Percentiles rank a stretch among this genome's conserved stretches.
Conservation (phyloP, 2,329 filamentous ascomycete genomes). For the Sordariomycetes sp. region DNA sequence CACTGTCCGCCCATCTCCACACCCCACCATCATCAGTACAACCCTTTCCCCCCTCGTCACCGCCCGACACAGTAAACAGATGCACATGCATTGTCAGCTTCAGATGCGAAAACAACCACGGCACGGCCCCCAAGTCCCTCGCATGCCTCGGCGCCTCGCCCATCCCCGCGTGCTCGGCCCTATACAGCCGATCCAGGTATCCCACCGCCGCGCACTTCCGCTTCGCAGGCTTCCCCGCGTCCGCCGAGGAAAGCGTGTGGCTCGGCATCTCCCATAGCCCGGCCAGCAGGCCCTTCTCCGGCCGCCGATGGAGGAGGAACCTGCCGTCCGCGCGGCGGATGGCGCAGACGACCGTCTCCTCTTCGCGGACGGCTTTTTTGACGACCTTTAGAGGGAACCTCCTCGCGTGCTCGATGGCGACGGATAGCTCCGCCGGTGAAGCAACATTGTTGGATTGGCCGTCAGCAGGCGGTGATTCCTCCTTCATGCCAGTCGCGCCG, state of each 20-base stretch:
- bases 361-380: slow-evolving; percentile 37
- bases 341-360: slow-evolving; percentile 40
- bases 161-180: slow-evolving; percentile 5
- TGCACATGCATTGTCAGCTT: slow-evolving; percentile 45
- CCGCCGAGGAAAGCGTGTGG: slow-evolving; percentile 16
- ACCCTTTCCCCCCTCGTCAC: neutral
- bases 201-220: slow-evolving; percentile 21
- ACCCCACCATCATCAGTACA: slow-evolving; percentile 2
- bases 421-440: neutral
- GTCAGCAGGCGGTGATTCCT: neutral
- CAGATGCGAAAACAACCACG: slow-evolving; percentile 44
- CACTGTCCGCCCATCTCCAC: slow-evolving; percentile 22
- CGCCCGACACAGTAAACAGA: slow-evolving; percentile 23
- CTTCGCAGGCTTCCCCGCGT: slow-evolving; percentile 10
- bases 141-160: slow-evolving; percentile 14
- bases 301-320: slow-evolving; percentile 35
- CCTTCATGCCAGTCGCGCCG: neutral
- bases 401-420: slow-evolving; percentile 25
- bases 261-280: slow-evolving; percentile 45
- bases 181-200: slow-evolving; percentile 17
- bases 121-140: slow-evolving; percentile 34
- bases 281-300: slow-evolving; percentile 38
- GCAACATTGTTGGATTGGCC: neutral
- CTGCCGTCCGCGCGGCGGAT: slow-evolving; percentile 25
- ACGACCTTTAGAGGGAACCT: slow-evolving; percentile 35